Conservation (phyloP, 2,329 filamentous ascomycete genomes). For the Xylaria sp. region DNA sequence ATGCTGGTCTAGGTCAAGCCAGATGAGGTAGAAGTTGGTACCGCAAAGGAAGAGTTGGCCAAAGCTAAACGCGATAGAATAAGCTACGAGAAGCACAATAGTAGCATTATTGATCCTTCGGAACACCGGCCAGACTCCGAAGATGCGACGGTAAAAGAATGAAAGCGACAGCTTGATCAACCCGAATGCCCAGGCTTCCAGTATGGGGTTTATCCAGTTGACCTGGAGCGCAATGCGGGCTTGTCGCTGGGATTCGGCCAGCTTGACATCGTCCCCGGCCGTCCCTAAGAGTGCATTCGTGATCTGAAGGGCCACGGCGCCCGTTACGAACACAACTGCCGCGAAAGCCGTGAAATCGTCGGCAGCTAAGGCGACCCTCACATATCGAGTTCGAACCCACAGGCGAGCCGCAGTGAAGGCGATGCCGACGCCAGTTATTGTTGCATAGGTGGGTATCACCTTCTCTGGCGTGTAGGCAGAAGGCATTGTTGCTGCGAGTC, state of each 20-base stretch:
- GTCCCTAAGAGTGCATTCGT: constrained; percentile 27
- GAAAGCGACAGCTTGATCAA: constrained; percentile 32
- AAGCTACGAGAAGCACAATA: constrained; percentile 20
- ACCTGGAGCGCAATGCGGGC: constrained; percentile 22
- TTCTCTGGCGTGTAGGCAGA: constrained; percentile 18
- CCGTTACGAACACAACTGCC: constrained; percentile 24
- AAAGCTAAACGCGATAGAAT: constrained; percentile 11
- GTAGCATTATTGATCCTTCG: constrained; percentile 15
- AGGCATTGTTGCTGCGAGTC: neutral
- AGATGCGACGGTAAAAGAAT: constrained; percentile 32
- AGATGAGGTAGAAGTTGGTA: constrained; percentile 31
- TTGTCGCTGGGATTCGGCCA: constrained; percentile 17
- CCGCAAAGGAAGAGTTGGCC: constrained; percentile 28
- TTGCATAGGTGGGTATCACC: constrained; percentile 27
- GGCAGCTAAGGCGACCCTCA: constrained; percentile 4
- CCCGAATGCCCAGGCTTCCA: constrained; percentile 26
- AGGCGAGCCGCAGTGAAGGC: constrained; percentile 24
- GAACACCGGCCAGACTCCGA: constrained; percentile 24
- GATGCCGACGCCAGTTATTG: constrained; percentile 15
- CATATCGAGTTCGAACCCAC: constrained; percentile 27
- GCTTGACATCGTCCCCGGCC: constrained; percentile 22
- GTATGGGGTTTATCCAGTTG: constrained; percentile 28
- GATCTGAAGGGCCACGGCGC: constrained; percentile 18
- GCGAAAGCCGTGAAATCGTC: constrained; percentile 19
- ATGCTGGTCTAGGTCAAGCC: constrained; percentile 26